Conservation (phyloP, 2,329 filamentous ascomycete genomes). For the Ceratocystis huliohia region DNA sequence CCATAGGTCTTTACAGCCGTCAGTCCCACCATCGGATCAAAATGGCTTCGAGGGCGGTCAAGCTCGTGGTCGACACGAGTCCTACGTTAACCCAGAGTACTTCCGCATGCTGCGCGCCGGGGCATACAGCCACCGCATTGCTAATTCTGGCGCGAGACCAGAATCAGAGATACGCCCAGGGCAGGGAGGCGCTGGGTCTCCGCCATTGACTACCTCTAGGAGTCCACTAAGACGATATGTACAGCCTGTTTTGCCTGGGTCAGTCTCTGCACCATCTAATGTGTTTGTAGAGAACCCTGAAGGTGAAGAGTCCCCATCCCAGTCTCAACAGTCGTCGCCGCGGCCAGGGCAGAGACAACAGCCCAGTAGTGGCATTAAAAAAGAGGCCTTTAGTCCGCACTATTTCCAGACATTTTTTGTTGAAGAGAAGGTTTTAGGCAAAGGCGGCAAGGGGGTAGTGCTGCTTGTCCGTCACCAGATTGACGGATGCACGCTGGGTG, state of each 20-base stretch:
- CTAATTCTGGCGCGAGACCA: slow-evolving; percentile 23
- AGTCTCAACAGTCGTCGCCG: not conserved
- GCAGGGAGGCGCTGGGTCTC: not conserved
- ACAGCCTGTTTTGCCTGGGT: slow-evolving; percentile 2
- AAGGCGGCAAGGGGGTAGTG: slow-evolving; percentile 89
- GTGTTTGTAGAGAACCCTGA: slow-evolving; percentile 1
- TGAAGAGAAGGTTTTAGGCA: slow-evolving; percentile 72
- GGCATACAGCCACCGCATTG: slow-evolving; percentile 21
- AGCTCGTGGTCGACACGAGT: slow-evolving; percentile 34
- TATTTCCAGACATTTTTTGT: slow-evolving; percentile 92
- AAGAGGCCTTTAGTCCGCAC: slow-evolving; percentile 75
- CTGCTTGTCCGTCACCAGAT: slow-evolving; percentile 86
- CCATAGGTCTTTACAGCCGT: slow-evolving; percentile 52
- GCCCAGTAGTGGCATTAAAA: slow-evolving; percentile 57
- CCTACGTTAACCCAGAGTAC: slow-evolving; percentile 83
- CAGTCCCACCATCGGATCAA: slow-evolving; percentile 36
- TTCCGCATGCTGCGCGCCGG: slow-evolving; percentile 75
- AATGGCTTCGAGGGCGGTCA: slow-evolving; percentile 32
- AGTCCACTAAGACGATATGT: slow-evolving; percentile 10
- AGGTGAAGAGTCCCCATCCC: slow-evolving; percentile 23
- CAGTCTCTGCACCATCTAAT: not conserved
- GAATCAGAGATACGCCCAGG: slow-evolving; percentile 32
- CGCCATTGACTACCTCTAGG: not conserved
- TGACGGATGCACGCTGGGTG: slow-evolving; percentile 67
- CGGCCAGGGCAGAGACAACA: not conserved